Conservation (phyloP, 1,284 basidiomycete genomes). For the Tylopilus orsonianus region DNA sequence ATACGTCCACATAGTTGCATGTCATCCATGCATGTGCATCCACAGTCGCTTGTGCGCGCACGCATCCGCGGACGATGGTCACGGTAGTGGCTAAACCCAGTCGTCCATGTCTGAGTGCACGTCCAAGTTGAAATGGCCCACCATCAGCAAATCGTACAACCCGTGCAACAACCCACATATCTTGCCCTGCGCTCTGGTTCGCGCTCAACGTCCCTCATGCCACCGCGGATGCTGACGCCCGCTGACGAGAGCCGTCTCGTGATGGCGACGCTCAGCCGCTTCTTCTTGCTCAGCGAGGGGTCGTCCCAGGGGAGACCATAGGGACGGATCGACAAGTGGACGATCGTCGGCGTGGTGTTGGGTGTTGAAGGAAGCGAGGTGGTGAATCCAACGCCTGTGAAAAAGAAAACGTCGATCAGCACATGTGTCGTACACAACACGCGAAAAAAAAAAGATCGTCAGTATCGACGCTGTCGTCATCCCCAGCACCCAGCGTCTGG, state of each 20-base stretch:
- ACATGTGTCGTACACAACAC: not conserved
- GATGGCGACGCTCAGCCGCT: slow-evolving; percentile 36
- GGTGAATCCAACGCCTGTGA: slow-evolving; percentile 51
- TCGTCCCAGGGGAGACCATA: slow-evolving; percentile 55
- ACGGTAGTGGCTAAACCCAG: not conserved
- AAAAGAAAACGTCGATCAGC: slow-evolving; percentile 7
- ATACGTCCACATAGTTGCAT: slow-evolving; percentile 1
- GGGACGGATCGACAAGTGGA: slow-evolving; percentile 78
- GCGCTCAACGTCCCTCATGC: slow-evolving; percentile 5
- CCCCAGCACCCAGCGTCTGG: not conserved
- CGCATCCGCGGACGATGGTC: not conserved
- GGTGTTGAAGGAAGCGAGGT: slow-evolving; percentile 29
- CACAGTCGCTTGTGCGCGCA: not conserved
- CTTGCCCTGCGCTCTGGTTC: slow-evolving; percentile 9
- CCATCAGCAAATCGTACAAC: slow-evolving; percentile 26
- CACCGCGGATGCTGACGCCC: slow-evolving; percentile 6
- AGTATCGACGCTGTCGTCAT: not conserved
- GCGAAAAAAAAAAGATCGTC: not conserved
- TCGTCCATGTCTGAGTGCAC: no score
- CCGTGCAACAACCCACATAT: slow-evolving; percentile 19
- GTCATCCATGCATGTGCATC: slow-evolving; percentile 1
- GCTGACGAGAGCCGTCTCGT: slow-evolving; percentile 17
- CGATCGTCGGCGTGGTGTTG: slow-evolving; percentile 51
- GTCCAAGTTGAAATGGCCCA: no score
- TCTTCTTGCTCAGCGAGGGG: slow-evolving; percentile 52